Evolutionary conservation across 2,329 filamentous ascomycete species (phyloP), one percentile per base, ranked within the genome.

Genomic region (Chaetomium olivaceum): DNA sequence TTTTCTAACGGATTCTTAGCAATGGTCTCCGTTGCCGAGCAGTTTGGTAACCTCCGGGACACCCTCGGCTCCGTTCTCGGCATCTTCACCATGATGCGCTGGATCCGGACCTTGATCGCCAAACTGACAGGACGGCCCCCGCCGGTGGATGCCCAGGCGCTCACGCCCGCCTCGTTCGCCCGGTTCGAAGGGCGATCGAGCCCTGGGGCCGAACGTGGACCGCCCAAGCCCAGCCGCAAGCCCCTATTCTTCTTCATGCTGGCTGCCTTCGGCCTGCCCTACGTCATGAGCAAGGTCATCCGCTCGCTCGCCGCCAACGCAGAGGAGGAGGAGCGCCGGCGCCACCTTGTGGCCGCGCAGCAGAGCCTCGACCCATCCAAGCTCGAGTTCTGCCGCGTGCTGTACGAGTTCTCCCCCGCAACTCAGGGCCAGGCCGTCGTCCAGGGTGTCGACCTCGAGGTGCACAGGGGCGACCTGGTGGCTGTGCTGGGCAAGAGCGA

Each of bases 21-120:
- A 63, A 98, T 99, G 93, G 91, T 99, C 48, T 95, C 94, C 9
- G 96, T 99, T 48, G 95, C 95, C 58, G 96, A 99, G 77, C 95
- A 99, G 77, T 96, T 99, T 73, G 91, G 93, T 66, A 97, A 94
- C 73, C 83, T 99, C 58, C 90, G 93, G 70, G 93, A 96, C 76
- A 97, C 94, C 0, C 87, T 99, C 16, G 95, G 96, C 68, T 97
- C 93, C 3, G 89, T 97, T 12, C 82, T 99, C 48, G 95, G 95
- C 50, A 97, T 99, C 75, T 99, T 97, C 80, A 96, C 95, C 12
- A 77, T 99, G 50, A 90, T 99, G 82, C 89, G 96, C 70, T 99
- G 95, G 94, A 88, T 97, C 72, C 89, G 93, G 63, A 97, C 93
- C 1, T 83, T 96, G 27, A 86, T 98, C 70, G 94, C 95, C 39